Conservation (phyloP, 2,329 filamentous ascomycete genomes). For the Talaromyces sp. region DNA sequence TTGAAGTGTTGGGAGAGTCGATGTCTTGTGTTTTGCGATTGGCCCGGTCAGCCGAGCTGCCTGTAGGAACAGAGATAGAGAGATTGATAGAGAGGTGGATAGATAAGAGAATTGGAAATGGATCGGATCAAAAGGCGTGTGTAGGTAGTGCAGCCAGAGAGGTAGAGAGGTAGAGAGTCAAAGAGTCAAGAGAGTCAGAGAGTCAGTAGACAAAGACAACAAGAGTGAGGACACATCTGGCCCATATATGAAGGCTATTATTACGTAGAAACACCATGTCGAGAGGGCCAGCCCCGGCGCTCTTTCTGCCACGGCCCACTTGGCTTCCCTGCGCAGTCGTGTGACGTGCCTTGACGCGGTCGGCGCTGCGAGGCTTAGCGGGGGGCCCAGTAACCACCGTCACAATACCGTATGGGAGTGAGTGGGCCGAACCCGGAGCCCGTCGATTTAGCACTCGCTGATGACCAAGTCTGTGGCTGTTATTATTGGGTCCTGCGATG, state of each 20-base stretch:
- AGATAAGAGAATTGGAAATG: not conserved
- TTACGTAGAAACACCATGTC: not conserved
- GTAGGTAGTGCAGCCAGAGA: no score
- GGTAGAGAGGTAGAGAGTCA: no score
- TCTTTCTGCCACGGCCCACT: constrained; percentile 21
- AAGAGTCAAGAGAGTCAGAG: not conserved
- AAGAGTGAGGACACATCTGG: not conserved
- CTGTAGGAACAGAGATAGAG: not conserved
- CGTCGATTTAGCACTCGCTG: not conserved
- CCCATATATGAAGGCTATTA: not conserved
- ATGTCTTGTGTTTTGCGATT: constrained; percentile 1
- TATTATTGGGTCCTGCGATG: not conserved
- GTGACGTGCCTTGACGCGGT: constrained; percentile 22
- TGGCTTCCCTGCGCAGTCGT: constrained; percentile 17
- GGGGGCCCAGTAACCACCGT: constrained; percentile 13
- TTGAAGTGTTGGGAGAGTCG: not conserved
- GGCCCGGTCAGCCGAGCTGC: constrained; percentile 4
- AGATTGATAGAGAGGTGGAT: not conserved
- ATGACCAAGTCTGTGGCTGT: not conserved
- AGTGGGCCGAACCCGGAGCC: not conserved
- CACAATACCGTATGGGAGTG: constrained; percentile 17
- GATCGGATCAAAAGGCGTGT: no score
- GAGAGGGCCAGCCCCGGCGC: not conserved
- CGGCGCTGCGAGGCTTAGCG: not conserved
- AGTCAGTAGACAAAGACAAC: not conserved